Percentiles rank a stretch among this genome's conserved stretches.
These are phyloP conservation scores for Tuber aestivum DNA, from an alignment of 495 filamentous ascomycete genomes.

Conservation along the genomic window DNA sequence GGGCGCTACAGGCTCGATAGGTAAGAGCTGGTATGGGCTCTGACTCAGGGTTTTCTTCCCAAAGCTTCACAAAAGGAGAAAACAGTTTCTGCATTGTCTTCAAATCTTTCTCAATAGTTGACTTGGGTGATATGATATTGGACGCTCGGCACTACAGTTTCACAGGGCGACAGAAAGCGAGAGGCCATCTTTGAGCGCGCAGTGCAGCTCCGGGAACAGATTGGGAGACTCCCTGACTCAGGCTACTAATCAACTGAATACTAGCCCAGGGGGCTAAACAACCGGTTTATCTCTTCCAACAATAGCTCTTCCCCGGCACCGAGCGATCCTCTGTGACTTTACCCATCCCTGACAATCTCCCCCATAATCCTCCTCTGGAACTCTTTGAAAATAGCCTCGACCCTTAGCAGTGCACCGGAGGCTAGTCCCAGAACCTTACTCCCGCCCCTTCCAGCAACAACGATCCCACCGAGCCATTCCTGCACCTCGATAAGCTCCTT, in stretches of 20 bases:
- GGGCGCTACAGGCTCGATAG: background rate
- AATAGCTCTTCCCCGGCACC: background rate
- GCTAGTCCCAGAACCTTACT: conserved; percentile 64
- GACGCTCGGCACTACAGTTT: background rate
- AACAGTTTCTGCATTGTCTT: background rate
- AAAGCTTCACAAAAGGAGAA: background rate
- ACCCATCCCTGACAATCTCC: conserved; percentile 8
- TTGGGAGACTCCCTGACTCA: background rate
- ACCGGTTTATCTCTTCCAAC: background rate
- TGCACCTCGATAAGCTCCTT: conserved; percentile 56
- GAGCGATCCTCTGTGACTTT: background rate
- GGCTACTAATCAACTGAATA: background rate
- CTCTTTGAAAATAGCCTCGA: conserved; percentile 72
- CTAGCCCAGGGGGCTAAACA: background rate
- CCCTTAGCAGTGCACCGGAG: conserved; percentile 72
- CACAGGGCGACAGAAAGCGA: background rate
- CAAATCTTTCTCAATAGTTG: background rate
- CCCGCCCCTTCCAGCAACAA: conserved; percentile 53
- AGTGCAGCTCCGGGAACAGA: background rate
- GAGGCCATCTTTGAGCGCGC: background rate
- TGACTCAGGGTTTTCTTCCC: background rate
- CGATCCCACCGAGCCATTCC: conserved; percentile 66
- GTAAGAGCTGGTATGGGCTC: background rate
- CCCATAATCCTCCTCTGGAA: conserved; percentile 49
- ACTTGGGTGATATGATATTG: background rate